Percentiles rank a stretch among this genome's conserved stretches.
These are phyloP conservation scores for Immersiporthe knoxdaviesiana DNA, from an alignment of 2,329 filamentous ascomycete species.

Conservation along the genomic window DNA sequence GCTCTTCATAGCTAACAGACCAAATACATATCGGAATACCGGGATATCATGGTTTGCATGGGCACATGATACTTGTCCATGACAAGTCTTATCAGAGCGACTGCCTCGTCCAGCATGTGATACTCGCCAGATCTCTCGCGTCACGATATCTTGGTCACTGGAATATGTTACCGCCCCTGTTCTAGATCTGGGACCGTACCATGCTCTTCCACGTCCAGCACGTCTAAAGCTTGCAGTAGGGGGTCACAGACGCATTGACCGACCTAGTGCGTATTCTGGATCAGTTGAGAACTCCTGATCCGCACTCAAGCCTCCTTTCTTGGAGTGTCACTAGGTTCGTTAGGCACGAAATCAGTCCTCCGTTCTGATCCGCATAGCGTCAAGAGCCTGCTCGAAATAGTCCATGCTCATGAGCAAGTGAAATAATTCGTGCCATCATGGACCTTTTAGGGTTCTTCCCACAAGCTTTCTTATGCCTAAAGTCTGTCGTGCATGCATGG, in stretches of 20 bases:
- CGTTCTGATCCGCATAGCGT: neutral
- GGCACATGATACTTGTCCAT: neutral
- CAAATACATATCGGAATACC: neutral
- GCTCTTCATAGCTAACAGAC: neutral
- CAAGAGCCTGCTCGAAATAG: neutral
- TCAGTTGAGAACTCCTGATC: neutral
- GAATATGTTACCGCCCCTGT: neutral
- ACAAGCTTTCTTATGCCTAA: no score
- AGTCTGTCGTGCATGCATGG: neutral
- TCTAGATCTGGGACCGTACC: neutral
- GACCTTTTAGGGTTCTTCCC: neutral
- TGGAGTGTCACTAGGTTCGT: neutral
- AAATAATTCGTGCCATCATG: neutral
- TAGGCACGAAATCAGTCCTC: neutral
- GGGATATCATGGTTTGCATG: neutral
- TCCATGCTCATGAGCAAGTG: neutral
- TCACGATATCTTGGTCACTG: neutral
- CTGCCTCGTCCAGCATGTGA: neutral
- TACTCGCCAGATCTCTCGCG: neutral
- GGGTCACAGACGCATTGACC: neutral
- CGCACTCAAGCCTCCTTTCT: neutral
- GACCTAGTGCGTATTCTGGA: neutral
- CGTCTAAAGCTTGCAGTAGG: neutral
- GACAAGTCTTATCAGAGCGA: neutral
- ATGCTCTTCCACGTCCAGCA: neutral